Evolutionary conservation across 2,329 filamentous ascomycete genomes (phyloP).

Genomic region (Alternaria arbusti): DNA sequence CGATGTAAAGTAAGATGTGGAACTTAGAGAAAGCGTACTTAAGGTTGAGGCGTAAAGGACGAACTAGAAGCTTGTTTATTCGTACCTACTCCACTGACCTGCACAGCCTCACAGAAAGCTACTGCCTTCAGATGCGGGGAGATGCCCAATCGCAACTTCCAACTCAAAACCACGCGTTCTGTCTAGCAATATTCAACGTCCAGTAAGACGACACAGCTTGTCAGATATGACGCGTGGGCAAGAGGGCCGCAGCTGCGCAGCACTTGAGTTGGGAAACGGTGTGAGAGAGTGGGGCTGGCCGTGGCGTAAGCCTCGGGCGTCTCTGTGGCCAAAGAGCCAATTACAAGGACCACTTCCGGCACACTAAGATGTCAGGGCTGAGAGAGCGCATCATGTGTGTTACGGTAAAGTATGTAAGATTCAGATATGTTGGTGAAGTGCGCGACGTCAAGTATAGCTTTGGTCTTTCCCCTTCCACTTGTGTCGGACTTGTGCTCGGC

Average conservation of each 20-base stretch:
- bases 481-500: neutral
- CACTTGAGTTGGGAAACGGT: neutral
- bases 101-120: conserved; percentile 9
- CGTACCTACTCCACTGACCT: neutral
- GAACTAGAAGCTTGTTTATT: conserved; percentile 6
- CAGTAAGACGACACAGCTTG: neutral
- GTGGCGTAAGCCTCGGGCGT: neutral
- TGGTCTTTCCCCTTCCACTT: neutral
- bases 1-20: neutral
- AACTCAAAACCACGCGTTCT: conserved; percentile 2
- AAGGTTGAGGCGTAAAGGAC: neutral
- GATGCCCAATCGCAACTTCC: conserved; percentile 14
- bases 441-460: neutral
- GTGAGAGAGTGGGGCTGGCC: conserved; percentile 8
- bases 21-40: neutral
- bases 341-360: neutral
- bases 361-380: neutral
- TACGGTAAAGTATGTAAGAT: neutral
- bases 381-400: neutral
- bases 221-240: neutral
- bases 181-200: neutral
- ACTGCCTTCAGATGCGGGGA: conserved; percentile 16
- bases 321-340: neutral
- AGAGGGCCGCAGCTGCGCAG: neutral
- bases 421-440: neutral